Evolutionary conservation across 768 basidiomycete genomes (phyloP), one percentile per base, ranked within the genome.

Genomic region (Tricholoma saponaceum): DNA sequence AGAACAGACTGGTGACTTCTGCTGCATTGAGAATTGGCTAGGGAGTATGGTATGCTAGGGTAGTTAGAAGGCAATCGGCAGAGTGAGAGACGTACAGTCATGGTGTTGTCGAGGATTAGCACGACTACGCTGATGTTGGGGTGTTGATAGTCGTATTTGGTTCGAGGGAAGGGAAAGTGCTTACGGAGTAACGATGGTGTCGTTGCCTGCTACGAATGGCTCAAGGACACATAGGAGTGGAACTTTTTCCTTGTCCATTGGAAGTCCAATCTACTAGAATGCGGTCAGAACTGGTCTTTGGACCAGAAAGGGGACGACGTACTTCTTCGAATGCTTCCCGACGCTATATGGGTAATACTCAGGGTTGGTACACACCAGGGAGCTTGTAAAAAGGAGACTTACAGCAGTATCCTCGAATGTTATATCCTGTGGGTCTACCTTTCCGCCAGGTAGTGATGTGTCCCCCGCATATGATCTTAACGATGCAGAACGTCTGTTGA

Each of bases 301-400:
- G 2, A 44, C 54, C 7, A 30, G n/a, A 49, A 39, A 61, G 33
- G 33, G 28, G 43, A 32, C 53, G 46, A 57, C 69, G 6, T 55
- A 92, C 94, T 83, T 96, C 94, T 71, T 96, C 94, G 58, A 83
- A 94, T 0, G 93, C 92, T 74, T 95, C 93, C 43, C 93, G 80
- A 54, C 94, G 75, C 92, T 94, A 54, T 0, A 55, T 13, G 23
- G 28, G 16, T 22, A 26, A 16, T 5, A 26, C 14, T 47, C 3
- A 46, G 44, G n/a, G n/a, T n/a, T 13, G 4, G 13, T 8, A 6
- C 10, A 25, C 22, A 14, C 4, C 10, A 25, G 26, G 22, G 2
- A 10, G 39, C 49, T 28, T 4, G 10, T 44, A 16, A 33, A n/a
- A 30, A 7, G 37, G 8, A 20, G 16, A 76, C 85, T 64, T 68